phyloP scores from a whole-genome alignment of 805 yeast species.

The Torulaspora microellipsoides region DNA sequence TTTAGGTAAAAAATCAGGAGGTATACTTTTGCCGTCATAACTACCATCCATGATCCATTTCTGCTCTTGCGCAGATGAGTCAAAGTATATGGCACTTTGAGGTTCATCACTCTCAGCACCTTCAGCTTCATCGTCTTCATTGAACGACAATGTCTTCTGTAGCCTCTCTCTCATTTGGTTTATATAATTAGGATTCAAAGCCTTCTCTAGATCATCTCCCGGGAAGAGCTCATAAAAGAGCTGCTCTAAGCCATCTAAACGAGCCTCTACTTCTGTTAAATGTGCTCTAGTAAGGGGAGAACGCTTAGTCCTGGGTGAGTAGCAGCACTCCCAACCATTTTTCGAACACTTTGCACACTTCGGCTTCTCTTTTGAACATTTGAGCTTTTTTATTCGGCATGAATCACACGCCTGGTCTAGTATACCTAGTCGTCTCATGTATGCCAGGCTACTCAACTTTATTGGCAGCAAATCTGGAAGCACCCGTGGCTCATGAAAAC shows the following conservation, averaged over 20 bases:
- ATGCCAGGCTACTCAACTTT: too few relatives aligned
- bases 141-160: conserved; percentile 5
- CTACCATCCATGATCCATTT: conserved; percentile 6
- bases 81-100: not conserved
- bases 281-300: conserved; percentile 81
- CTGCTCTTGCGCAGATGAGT: conserved; percentile 3
- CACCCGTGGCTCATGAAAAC: too few relatives aligned
- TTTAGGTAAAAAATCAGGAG: conserved; percentile 39
- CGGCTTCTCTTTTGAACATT: conserved; percentile 76
- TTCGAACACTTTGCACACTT: conserved; percentile 68
- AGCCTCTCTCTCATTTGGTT: conserved; percentile 3
- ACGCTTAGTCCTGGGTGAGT: conserved; percentile 72
- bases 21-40: conserved; percentile 12
- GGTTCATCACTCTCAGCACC: not conserved
- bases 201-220: conserved; percentile 42
- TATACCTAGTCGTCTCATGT: too few relatives aligned
- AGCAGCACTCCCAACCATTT: conserved; percentile 69
- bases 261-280: conserved; percentile 67
- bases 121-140: conserved; percentile 7
- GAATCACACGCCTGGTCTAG: conserved; percentile 55
- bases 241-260: conserved; percentile 45
- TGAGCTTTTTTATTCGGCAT: conserved; percentile 72
- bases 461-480: too few relatives aligned
- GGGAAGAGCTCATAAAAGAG: conserved; percentile 43
- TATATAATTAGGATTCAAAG: conserved; percentile 19